Percentiles rank a stretch among this genome's conserved stretches.
Conservation (phyloP, 2,329 filamentous ascomycete genomes). For the Diatrype stigma region DNA sequence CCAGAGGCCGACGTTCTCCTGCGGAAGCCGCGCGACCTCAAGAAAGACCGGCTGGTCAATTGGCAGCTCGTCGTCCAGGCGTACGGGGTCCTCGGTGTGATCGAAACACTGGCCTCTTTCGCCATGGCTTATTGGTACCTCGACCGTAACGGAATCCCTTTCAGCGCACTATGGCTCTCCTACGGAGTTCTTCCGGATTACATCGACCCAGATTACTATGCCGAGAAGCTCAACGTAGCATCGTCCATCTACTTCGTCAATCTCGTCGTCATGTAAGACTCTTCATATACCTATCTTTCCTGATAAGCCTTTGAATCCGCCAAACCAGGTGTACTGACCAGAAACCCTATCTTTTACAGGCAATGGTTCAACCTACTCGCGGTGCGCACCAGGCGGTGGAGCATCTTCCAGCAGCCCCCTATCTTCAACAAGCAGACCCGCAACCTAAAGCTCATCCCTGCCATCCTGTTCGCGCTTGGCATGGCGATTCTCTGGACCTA, state of each 20-base stretch:
- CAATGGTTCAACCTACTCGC: slow-evolving; percentile 74
- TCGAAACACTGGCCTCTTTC: slow-evolving; percentile 57
- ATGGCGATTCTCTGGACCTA: slow-evolving; percentile 71
- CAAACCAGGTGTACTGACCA: too few relatives aligned
- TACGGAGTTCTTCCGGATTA: slow-evolving; percentile 52
- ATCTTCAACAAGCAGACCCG: slow-evolving; percentile 59
- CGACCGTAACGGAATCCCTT: slow-evolving; percentile 58
- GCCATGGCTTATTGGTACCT: slow-evolving; percentile 67
- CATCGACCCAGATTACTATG: slow-evolving; percentile 52
- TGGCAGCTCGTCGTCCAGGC: slow-evolving; percentile 68
- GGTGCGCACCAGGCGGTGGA: slow-evolving; percentile 60
- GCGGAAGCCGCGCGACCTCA: slow-evolving; percentile 63
- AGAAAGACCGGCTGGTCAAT: slow-evolving; percentile 68
- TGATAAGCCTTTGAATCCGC: too few relatives aligned
- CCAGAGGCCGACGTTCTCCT: slow-evolving; percentile 72
- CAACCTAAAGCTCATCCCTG: slow-evolving; percentile 67
- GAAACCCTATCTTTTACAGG: slow-evolving; percentile 29
- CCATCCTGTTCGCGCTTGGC: slow-evolving; percentile 63
- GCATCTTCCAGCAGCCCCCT: slow-evolving; percentile 70
- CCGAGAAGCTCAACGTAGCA: slow-evolving; percentile 55
- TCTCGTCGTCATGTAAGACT: slow-evolving; percentile 67
- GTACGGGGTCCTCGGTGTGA: slow-evolving; percentile 66
- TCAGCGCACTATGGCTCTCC: slow-evolving; percentile 62
- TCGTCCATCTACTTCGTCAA: slow-evolving; percentile 77
- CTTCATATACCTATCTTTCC: not conserved